phyloP scores from a whole-genome alignment of 768 basidiomycete genomes.

The Leccinum olivaceopallidum region DNA sequence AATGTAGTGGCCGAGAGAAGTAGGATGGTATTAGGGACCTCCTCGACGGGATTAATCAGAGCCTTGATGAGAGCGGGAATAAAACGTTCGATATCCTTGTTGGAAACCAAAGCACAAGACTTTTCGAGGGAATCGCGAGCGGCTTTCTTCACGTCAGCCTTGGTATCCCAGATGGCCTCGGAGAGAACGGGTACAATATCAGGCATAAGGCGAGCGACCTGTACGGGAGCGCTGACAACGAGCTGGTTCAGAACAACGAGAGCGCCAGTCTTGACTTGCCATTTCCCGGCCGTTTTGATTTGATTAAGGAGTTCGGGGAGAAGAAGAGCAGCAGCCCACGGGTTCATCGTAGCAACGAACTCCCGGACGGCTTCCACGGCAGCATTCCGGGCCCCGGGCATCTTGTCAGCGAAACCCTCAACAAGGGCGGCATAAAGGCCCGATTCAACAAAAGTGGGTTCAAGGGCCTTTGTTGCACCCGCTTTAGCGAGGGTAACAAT shows the following conservation, averaged over 20 bases:
- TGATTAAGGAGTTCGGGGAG: constrained; percentile 89
- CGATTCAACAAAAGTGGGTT: constrained; percentile 85
- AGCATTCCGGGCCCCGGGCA: constrained; percentile 80
- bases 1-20: constrained; percentile 98
- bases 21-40: constrained; percentile 92
- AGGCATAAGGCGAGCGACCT: constrained; percentile 88
- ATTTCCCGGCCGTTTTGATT: constrained; percentile 95
- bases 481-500: constrained; percentile 64
- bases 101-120: constrained; percentile 91
- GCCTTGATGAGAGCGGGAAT: constrained; percentile 98
- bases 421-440: constrained; percentile 85
- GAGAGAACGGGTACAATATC: constrained; percentile 93
- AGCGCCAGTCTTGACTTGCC: constrained; percentile 94
- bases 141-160: constrained; percentile 98
- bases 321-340: constrained; percentile 82
- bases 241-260: constrained; percentile 84
- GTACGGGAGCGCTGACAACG: constrained; percentile 76
- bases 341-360: constrained; percentile 78
- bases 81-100: constrained; percentile 98
- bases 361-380: constrained; percentile 81
- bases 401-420: constrained; percentile 95
- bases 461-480: constrained; percentile 78
- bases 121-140: constrained; percentile 94
- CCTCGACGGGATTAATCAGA: constrained; percentile 98
- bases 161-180: constrained; percentile 98